phyloP scores from a whole-genome alignment of 73 alveolate species.

The Symbiodinium natans region DNA sequence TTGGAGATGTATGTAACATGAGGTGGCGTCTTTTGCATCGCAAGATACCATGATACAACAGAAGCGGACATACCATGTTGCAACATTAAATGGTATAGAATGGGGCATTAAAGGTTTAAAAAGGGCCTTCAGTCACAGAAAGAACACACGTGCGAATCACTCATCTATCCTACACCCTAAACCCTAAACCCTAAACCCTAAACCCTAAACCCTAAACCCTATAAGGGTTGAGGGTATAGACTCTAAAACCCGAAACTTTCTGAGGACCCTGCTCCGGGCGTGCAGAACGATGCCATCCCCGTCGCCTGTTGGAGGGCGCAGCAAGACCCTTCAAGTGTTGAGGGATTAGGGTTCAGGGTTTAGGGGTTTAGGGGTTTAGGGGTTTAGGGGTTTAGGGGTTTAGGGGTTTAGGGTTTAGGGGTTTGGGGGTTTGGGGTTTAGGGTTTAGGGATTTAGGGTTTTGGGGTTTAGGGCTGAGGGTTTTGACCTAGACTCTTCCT shows the following conservation, averaged over 20 bases:
- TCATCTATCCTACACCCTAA: neutral
- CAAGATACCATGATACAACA: too few relatives aligned
- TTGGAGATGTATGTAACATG: too few relatives aligned
- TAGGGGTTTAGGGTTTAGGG: too few relatives aligned
- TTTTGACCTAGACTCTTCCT: neutral
- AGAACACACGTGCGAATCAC: neutral
- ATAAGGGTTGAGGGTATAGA: neutral
- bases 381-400: too few relatives aligned
- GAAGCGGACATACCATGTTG: too few relatives aligned
- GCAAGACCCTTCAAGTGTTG: neutral
- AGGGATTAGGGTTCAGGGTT: neutral
- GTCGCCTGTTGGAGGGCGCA: neutral
- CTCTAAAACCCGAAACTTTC: neutral
- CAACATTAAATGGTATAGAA: too few relatives aligned
- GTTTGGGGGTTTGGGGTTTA: too few relatives aligned
- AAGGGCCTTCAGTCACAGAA: too few relatives aligned
- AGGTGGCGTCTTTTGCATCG: too few relatives aligned
- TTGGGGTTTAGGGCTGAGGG: neutral
- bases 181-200: too few relatives aligned
- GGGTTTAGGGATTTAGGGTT: neutral
- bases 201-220: neutral
- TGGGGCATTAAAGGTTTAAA: too few relatives aligned
- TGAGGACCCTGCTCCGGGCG: slow-evolving; percentile 41
- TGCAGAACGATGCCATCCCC: slow-evolving; percentile 40
- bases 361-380: too few relatives aligned